Conservation (phyloP, 768 basidiomycete species). For the Nevesoporus exiguus region DNA sequence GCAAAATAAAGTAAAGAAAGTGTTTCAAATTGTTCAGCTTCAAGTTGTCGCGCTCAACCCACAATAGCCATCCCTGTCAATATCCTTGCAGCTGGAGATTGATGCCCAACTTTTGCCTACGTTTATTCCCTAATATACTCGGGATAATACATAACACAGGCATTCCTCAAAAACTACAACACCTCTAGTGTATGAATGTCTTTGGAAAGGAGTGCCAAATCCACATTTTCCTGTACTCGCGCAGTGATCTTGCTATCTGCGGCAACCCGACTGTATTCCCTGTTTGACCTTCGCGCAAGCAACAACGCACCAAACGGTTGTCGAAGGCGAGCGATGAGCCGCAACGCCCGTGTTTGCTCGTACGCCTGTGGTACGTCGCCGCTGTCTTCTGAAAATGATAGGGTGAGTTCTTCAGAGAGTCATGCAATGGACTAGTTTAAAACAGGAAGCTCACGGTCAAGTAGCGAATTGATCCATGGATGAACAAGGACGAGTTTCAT, state of each 20-base stretch:
- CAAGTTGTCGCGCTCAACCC: too few species aligned
- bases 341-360: background rate
- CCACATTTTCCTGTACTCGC: background rate
- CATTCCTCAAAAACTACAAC: background rate
- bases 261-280: background rate
- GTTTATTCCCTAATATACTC: too few species aligned
- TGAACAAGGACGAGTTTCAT: background rate
- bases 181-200: background rate
- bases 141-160: too few species aligned
- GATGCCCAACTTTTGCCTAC: too few species aligned
- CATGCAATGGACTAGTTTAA: background rate
- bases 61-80: too few species aligned
- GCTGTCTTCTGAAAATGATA: background rate
- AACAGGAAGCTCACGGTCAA: background rate
- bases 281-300: background rate
- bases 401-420: background rate
- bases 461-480: background rate
- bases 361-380: background rate
- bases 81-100: too few species aligned
- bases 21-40: too few species aligned
- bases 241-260: background rate
- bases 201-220: background rate
- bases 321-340: background rate
- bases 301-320: background rate
- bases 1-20: too few species aligned